Conservation (phyloP, 140 eudicot species). For the Senecio squalidus region DNA sequence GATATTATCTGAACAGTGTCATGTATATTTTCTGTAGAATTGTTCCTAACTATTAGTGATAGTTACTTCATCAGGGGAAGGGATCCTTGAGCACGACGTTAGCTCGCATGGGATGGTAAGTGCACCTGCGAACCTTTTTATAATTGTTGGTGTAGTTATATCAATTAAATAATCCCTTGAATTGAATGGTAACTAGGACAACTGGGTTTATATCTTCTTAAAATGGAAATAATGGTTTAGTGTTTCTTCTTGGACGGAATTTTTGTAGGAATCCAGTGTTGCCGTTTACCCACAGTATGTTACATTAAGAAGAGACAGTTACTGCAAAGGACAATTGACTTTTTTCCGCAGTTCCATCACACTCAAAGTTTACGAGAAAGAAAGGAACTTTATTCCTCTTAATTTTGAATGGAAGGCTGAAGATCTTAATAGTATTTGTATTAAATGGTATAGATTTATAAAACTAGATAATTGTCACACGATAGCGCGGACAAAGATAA, state of each 20-base stretch:
- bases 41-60: conserved; percentile 3
- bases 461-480: too few species aligned
- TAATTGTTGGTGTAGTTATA: not conserved
- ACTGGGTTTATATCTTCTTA: not conserved
- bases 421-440: conserved; percentile 56
- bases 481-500: too few species aligned
- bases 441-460: too few species aligned
- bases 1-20: not conserved
- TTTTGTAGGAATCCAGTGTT: conserved; percentile 46
- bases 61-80: conserved; percentile 23
- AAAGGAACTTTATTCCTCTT: conserved; percentile 16
- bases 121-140: not conserved
- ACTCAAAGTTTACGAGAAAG: conserved; percentile 31
- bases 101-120: conserved; percentile 33
- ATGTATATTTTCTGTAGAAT: conserved; percentile 10
- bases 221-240: conserved; percentile 8
- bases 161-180: too few species aligned
- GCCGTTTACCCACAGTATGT: conserved; percentile 40
- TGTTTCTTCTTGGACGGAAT: not conserved
- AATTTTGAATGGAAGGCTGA: conserved; percentile 41
- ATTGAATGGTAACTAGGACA: not conserved
- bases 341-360: conserved; percentile 35
- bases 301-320: conserved; percentile 25
- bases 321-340: conserved; percentile 28
- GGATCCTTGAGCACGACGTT: conserved; percentile 12